These are phyloP conservation scores for Candida mesenterica DNA, from an alignment of 1,139 yeast genomes.

Conservation along the genomic window DNA sequence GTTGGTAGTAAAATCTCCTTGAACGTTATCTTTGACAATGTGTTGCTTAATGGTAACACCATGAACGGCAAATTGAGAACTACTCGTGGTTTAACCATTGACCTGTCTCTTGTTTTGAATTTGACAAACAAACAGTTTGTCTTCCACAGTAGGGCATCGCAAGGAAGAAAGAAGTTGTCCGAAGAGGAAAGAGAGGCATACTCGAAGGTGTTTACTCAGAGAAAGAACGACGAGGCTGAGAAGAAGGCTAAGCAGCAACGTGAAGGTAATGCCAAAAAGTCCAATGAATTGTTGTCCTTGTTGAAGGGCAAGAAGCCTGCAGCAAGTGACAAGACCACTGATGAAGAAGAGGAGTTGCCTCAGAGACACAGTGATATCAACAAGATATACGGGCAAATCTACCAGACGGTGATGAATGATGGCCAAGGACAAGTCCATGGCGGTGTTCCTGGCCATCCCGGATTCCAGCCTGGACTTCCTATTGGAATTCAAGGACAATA, in stretches of 20 bases:
- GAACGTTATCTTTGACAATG: slow-evolving; percentile 80
- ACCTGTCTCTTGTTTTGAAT: slow-evolving; percentile 79
- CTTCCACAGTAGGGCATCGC: slow-evolving; percentile 69
- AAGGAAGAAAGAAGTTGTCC: slow-evolving; percentile 34
- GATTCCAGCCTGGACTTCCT: background rate
- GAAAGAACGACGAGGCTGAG: slow-evolving; percentile 23
- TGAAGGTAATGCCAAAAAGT: slow-evolving; percentile 14
- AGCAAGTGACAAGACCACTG: slow-evolving; percentile 17
- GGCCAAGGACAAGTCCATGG: slow-evolving; percentile 22
- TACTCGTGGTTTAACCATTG: slow-evolving; percentile 81
- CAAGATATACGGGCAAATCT: slow-evolving; percentile 50
- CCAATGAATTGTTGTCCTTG: slow-evolving; percentile 24
- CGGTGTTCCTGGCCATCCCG: slow-evolving; percentile 10
- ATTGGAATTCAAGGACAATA: slow-evolving; percentile 3
- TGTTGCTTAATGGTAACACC: slow-evolving; percentile 77
- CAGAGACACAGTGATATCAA: slow-evolving; percentile 16
- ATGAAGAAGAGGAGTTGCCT: slow-evolving; percentile 30
- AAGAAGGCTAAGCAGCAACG: slow-evolving; percentile 15
- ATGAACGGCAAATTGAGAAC: slow-evolving; percentile 75
- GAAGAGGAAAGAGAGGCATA: slow-evolving; percentile 24
- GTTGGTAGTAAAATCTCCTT: slow-evolving; percentile 56
- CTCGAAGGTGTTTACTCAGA: slow-evolving; percentile 18
- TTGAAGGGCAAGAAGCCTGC: slow-evolving; percentile 25
- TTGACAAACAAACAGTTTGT: slow-evolving; percentile 71
- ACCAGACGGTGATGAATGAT: slow-evolving; percentile 43